Percentiles rank a stretch among this genome's conserved stretches.
These are phyloP conservation scores for Aethionema arabicum DNA, from an alignment of 345 rosid genomes.

Conservation along the genomic window DNA sequence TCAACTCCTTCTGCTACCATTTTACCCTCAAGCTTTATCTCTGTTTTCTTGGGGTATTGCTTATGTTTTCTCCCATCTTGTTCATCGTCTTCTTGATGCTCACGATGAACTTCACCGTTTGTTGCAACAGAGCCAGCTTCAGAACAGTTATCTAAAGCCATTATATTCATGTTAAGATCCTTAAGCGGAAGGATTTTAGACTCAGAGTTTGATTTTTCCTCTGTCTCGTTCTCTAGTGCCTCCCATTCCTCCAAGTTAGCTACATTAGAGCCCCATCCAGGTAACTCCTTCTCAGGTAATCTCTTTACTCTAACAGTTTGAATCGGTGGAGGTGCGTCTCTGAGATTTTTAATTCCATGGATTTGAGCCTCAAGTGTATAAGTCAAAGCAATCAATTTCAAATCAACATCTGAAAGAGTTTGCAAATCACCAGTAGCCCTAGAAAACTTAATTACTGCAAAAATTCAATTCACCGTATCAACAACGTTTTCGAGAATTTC, in stretches of 20 bases:
- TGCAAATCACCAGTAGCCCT: slow-evolving; percentile 89
- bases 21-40: slow-evolving; percentile 71
- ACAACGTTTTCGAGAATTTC: neutral
- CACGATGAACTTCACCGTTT: slow-evolving; percentile 41
- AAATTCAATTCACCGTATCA: neutral
- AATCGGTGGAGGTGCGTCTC: slow-evolving; percentile 78
- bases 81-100: slow-evolving; percentile 46
- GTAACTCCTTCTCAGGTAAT: slow-evolving; percentile 81
- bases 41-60: slow-evolving; percentile 59
- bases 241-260: slow-evolving; percentile 95
- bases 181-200: slow-evolving; percentile 85
- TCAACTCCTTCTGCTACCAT: slow-evolving; percentile 88
- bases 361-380: slow-evolving; percentile 78
- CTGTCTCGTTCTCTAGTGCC: slow-evolving; percentile 60
- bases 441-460: slow-evolving; percentile 73
- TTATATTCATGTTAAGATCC: slow-evolving; percentile 59
- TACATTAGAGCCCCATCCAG: slow-evolving; percentile 96
- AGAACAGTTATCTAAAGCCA: slow-evolving; percentile 41
- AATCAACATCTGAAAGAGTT: slow-evolving; percentile 86
- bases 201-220: slow-evolving; percentile 38
- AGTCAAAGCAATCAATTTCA: slow-evolving; percentile 76
- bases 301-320: slow-evolving; percentile 73
- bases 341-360: slow-evolving; percentile 70
- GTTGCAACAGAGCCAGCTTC: slow-evolving; percentile 48
- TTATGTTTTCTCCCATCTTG: slow-evolving; percentile 42